phyloP scores from a whole-genome alignment of 225 moss, liverwort and hornwort genomes.

The Bryum argenteum region DNA sequence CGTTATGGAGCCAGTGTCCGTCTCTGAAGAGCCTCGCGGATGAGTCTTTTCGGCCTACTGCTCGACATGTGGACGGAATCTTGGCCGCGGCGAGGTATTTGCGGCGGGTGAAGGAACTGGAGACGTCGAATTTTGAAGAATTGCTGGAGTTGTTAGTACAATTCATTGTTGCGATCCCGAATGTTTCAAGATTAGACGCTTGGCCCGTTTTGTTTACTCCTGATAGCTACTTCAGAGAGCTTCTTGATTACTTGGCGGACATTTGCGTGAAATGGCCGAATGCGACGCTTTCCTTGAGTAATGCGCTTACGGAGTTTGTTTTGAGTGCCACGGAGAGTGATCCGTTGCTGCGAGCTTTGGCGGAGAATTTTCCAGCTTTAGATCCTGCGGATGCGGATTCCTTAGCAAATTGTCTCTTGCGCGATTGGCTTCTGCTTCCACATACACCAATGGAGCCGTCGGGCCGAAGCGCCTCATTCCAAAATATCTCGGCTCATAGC shows the following conservation, averaged over 20 bases:
- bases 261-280: slow-evolving; percentile 47
- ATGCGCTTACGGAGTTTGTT: slow-evolving; percentile 50
- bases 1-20: slow-evolving; percentile 47
- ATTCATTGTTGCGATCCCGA: slow-evolving; percentile 31
- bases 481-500: slow-evolving; percentile 37
- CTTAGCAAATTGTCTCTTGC: slow-evolving; percentile 36
- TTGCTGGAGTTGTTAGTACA: slow-evolving; percentile 53
- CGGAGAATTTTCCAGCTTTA: slow-evolving; percentile 32
- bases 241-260: slow-evolving; percentile 54
- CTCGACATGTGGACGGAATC: slow-evolving; percentile 66
- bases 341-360: slow-evolving; percentile 37
- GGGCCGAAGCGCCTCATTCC: slow-evolving; percentile 19
- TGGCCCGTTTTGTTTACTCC: slow-evolving; percentile 47
- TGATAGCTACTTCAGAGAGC: slow-evolving; percentile 63
- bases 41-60: slow-evolving; percentile 41
- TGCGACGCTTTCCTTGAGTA: slow-evolving; percentile 54
- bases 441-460: slow-evolving; percentile 5
- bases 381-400: slow-evolving; percentile 40
- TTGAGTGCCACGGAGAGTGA: slow-evolving; percentile 45
- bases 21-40: slow-evolving; percentile 29
- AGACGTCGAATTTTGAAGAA: slow-evolving; percentile 45
- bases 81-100: slow-evolving; percentile 69
- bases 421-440: slow-evolving; percentile 35
- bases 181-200: slow-evolving; percentile 31
- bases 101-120: slow-evolving; percentile 51